These are phyloP conservation scores for Scutellaria minor DNA, from an alignment of 257 asterid genomes.

Conservation along the genomic window DNA sequence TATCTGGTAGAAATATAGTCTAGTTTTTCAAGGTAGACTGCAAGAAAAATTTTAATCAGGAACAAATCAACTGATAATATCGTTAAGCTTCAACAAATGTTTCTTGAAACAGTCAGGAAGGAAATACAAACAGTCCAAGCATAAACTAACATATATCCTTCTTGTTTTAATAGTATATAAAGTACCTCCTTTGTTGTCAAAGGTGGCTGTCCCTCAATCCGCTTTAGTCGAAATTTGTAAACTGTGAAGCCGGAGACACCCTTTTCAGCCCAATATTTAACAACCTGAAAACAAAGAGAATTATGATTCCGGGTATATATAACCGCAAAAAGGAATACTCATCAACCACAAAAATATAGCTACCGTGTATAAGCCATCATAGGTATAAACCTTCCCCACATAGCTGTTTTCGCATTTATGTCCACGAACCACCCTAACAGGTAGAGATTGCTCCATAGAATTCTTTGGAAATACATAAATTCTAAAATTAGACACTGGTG, in stretches of 20 bases:
- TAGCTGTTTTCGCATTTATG: slow-evolving; percentile 75
- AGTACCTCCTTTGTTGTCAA: slow-evolving; percentile 80
- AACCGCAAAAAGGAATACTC: neutral
- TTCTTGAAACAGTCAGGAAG: neutral
- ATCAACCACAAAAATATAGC: slow-evolving; percentile 13
- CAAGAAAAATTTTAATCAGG: neutral
- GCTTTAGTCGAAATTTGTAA: slow-evolving; percentile 70
- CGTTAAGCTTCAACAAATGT: neutral
- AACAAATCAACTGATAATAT: too few relatives aligned
- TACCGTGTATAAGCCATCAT: slow-evolving; percentile 92
- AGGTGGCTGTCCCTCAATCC: slow-evolving; percentile 79
- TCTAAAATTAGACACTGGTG: slow-evolving; percentile 8
- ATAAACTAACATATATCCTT: slow-evolving; percentile 4
- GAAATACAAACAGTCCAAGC: neutral
- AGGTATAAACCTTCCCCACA: slow-evolving; percentile 88
- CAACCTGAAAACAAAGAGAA: slow-evolving; percentile 58
- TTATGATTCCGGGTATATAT: slow-evolving; percentile 5
- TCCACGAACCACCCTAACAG: slow-evolving; percentile 87
- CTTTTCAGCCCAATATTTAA: slow-evolving; percentile 76
- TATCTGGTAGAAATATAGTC: too few relatives aligned
- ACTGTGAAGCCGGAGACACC: slow-evolving; percentile 89
- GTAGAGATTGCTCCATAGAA: slow-evolving; percentile 63
- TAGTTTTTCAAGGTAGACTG: neutral
- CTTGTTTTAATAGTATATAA: neutral
- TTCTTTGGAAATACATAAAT: slow-evolving; percentile 49